Percentiles rank a stretch among this genome's conserved stretches.
Evolutionary conservation across 2,329 filamentous ascomycete genomes (phyloP).

Genomic region (Colletotrichum tofieldiae): DNA sequence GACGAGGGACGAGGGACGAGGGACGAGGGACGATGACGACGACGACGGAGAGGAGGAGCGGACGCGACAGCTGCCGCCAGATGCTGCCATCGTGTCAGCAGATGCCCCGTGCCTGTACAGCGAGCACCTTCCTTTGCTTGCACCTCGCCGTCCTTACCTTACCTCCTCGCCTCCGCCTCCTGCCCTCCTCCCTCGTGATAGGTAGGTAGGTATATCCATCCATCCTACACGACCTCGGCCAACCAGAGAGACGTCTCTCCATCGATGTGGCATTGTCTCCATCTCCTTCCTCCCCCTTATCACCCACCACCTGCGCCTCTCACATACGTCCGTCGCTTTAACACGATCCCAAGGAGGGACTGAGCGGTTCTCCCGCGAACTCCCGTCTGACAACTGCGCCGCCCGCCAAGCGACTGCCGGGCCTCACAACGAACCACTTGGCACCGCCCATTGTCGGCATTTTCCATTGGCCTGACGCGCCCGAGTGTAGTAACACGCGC

Average conservation of each 20-base stretch:
- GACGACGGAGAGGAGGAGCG: background rate
- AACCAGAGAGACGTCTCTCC: background rate
- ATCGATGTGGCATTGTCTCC: background rate
- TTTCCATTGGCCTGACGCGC: background rate
- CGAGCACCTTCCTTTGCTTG: background rate
- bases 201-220: background rate
- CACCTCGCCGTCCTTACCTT: too few species aligned
- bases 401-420: conserved; percentile 18
- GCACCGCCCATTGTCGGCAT: background rate
- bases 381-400: conserved; percentile 12
- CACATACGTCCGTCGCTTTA: background rate
- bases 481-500: background rate
- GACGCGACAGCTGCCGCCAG: background rate
- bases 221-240: background rate
- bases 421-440: background rate
- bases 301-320: background rate
- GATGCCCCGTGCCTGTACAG: background rate
- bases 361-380: background rate
- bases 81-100: background rate
- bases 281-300: background rate
- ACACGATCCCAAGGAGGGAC: background rate
- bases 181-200: background rate
- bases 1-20: background rate
- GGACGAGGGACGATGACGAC: background rate
- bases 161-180: too few species aligned